These are phyloP conservation scores for Lichtheimia ornata DNA, from an alignment of 371 early-diverging fungal species.

Conservation along the genomic window DNA sequence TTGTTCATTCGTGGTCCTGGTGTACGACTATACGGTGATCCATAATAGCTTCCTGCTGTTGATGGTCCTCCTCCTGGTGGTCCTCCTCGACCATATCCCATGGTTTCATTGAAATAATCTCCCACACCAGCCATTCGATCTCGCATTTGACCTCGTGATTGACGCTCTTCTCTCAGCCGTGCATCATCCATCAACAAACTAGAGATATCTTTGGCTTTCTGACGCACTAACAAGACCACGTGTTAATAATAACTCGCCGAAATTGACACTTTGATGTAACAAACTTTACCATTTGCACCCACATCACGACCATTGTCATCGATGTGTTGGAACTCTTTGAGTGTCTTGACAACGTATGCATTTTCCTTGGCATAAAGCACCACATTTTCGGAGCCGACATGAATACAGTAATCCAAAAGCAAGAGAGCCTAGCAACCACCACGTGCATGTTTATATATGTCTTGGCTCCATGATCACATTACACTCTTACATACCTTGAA, in stretches of 20 bases:
- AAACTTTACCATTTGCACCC: slow-evolving; percentile 72
- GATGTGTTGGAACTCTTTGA: slow-evolving; percentile 93
- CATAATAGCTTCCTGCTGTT: too few species aligned
- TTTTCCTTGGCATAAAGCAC: slow-evolving; percentile 89
- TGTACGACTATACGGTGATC: neutral
- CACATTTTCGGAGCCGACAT: slow-evolving; percentile 86
- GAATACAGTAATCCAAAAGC: slow-evolving; percentile 74
- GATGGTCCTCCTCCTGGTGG: slow-evolving; percentile 38
- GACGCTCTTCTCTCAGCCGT: slow-evolving; percentile 77
- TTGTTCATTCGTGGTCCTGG: neutral
- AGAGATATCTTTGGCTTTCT: slow-evolving; percentile 92
- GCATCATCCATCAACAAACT: slow-evolving; percentile 79
- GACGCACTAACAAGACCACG: slow-evolving; percentile 67
- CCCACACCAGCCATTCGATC: slow-evolving; percentile 58
- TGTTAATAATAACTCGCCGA: neutral
- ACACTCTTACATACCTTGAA: slow-evolving; percentile 73
- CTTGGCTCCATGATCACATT: too few species aligned
- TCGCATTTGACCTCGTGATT: slow-evolving; percentile 61
- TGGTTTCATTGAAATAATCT: slow-evolving; percentile 39
- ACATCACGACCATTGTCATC: slow-evolving; percentile 93
- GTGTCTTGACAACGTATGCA: slow-evolving; percentile 88
- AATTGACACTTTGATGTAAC: neutral
- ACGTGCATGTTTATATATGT: too few species aligned
- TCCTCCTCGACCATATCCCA: slow-evolving; percentile 24
- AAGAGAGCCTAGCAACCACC: slow-evolving; percentile 55